Evolutionary conservation across 2,329 filamentous ascomycete genomes (phyloP).

Genomic region (Harringtonia aguacate): DNA sequence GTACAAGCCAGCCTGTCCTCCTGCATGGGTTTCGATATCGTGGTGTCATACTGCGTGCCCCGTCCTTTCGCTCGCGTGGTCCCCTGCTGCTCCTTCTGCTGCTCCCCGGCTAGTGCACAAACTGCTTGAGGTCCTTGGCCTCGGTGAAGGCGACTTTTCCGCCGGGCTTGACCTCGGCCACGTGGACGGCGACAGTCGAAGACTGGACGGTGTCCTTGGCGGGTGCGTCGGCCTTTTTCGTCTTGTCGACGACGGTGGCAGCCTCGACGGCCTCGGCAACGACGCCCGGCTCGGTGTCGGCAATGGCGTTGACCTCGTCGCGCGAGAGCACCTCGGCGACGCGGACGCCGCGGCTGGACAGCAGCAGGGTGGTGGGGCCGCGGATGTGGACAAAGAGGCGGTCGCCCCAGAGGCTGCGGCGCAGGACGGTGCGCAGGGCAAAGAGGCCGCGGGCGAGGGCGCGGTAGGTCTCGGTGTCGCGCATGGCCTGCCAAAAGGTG

Average conservation of each 20-base stretch:
- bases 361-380: slow-evolving; percentile 73
- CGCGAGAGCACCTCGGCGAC: slow-evolving; percentile 68
- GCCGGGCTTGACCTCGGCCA: slow-evolving; percentile 46
- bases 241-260: slow-evolving; percentile 24
- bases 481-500: slow-evolving; percentile 55
- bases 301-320: slow-evolving; percentile 82
- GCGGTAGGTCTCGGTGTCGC: slow-evolving; percentile 63
- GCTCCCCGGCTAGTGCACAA: slow-evolving; percentile 29
- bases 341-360: slow-evolving; percentile 77
- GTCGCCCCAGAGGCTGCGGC: slow-evolving; percentile 87
- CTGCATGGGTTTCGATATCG: too few relatives aligned
- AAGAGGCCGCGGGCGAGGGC: slow-evolving; percentile 53
- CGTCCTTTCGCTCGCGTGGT: not conserved
- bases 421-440: slow-evolving; percentile 61
- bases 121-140: slow-evolving; percentile 45
- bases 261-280: slow-evolving; percentile 48
- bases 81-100: not conserved
- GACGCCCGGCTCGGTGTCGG: slow-evolving; percentile 65
- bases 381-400: slow-evolving; percentile 83
- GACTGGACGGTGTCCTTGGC: too few relatives aligned
- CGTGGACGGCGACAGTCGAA: slow-evolving; percentile 36
- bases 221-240: slow-evolving; percentile 14
- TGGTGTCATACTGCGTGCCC: too few relatives aligned
- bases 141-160: slow-evolving; percentile 59
- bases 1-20: too few relatives aligned